A percentile compares a stretch with the other conserved stretches of the same genome.
Conservation (phyloP, 2,329 filamentous ascomycete genomes). For the Cladophialophora carrionii region DNA sequence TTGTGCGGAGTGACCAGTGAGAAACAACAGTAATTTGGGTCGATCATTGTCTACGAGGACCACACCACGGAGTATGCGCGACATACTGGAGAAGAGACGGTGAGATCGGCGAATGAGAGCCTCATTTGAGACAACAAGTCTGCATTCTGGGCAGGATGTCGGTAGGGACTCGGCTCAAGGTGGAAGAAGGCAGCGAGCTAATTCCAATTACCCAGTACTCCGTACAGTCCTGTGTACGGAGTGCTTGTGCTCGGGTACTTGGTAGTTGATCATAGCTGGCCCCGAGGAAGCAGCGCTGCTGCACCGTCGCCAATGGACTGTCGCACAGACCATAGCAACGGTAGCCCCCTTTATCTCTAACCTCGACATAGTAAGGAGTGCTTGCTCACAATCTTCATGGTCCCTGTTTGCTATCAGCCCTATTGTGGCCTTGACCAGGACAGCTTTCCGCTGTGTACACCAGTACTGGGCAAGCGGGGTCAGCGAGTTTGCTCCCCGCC, state of each 20-base stretch:
- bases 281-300: neutral
- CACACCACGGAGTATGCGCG: too few relatives aligned
- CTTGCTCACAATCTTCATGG: neutral
- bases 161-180: neutral
- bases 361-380: neutral
- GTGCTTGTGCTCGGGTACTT: neutral
- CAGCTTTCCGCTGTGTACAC: neutral
- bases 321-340: neutral
- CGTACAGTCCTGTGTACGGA: neutral
- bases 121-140: neutral
- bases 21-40: neutral
- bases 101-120: neutral
- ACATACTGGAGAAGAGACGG: too few relatives aligned
- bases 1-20: neutral
- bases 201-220: too few relatives aligned
- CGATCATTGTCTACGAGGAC: neutral
- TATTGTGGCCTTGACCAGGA: neutral
- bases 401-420: neutral
- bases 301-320: neutral
- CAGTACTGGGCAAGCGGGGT: neutral
- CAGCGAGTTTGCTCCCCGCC: neutral
- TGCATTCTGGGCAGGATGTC: neutral
- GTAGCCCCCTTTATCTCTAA: neutral
- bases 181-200: neutral
- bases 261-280: neutral